These are phyloP conservation scores for Saprolegnia diclina DNA, from an alignment of 352 stramenopile genomes.

Conservation along the genomic window DNA sequence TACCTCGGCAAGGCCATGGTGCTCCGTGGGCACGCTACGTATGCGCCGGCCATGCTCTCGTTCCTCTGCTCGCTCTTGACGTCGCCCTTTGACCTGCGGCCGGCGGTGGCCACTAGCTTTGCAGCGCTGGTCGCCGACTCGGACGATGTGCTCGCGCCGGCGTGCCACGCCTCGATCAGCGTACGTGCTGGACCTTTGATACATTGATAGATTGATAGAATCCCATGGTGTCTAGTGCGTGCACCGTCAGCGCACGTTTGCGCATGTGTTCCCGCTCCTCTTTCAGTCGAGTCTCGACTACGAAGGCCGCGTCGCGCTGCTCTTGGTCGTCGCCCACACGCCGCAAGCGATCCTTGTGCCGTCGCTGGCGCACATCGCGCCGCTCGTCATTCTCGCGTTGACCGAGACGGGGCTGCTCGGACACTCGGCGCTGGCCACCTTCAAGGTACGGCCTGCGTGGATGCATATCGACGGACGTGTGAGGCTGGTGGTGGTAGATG, in stretches of 20 bases:
- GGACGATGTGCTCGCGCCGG: slow-evolving; percentile 75
- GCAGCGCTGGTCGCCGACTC: slow-evolving; percentile 73
- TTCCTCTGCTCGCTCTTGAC: slow-evolving; percentile 72
- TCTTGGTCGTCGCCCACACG: slow-evolving; percentile 75
- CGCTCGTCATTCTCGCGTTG: slow-evolving; percentile 76
- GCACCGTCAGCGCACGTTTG: slow-evolving; percentile 74
- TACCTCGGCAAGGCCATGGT: slow-evolving; percentile 80
- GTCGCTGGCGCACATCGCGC: slow-evolving; percentile 71
- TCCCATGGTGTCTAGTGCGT: slow-evolving; percentile 44
- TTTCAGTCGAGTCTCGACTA: slow-evolving; percentile 52
- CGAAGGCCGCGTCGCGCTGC: slow-evolving; percentile 51
- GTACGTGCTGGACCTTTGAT: slow-evolving; percentile 32
- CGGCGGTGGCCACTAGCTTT: slow-evolving; percentile 76
- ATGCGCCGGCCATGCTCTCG: slow-evolving; percentile 57
- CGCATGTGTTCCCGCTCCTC: slow-evolving; percentile 64
- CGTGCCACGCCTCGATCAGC: slow-evolving; percentile 73
- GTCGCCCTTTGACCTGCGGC: slow-evolving; percentile 35
- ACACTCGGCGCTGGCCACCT: slow-evolving; percentile 71
- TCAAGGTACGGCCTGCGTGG: slow-evolving; percentile 55
- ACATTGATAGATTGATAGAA: not conserved
- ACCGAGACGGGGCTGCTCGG: slow-evolving; percentile 70
- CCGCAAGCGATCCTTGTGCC: slow-evolving; percentile 73
- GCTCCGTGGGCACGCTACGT: slow-evolving; percentile 62
- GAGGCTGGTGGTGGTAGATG: too few relatives aligned
- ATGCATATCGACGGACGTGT: too few relatives aligned